Base-by-base conservation (phyloP, 176 grass and related monocot species). In the Elaeis guineensis region DNA sequence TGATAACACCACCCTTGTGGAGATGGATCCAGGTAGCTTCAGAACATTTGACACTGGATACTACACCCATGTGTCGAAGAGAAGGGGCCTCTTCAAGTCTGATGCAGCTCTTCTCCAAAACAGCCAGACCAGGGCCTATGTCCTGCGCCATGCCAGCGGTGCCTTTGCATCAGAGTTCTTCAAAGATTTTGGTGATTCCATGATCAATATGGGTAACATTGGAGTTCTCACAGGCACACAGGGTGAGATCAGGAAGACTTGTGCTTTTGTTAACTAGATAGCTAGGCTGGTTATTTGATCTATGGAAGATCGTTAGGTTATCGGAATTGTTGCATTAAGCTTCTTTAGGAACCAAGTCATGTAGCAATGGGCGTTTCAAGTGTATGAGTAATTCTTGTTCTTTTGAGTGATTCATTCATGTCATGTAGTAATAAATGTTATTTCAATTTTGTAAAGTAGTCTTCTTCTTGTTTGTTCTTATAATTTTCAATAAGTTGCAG, bases 11-110 rank as follows among this genome's bases (percentile, higher is more conserved):
- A 98, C 93, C 44, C 54, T 81, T 2, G 72, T 92, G 60, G 88
- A 92, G 73, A 98, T 98, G 93, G 88, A 98, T 32, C 93, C 93
- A 0, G 88, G 93, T 0, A 98, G 84, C 75, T 86, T 82, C 88
- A 80, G 6, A 54, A 89, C 88, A 30, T 98, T 98, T 66, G 88
- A 98, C 67, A 61, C 80, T 0, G 25, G 55, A 25, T 98, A 89
- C 77, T 98, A 21, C 79, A 72, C 30, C 26, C 44, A 74, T 28
- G 82, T 98, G 1, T 54, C 69, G 52, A 83, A 86, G 74, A 72
- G 76, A 8, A 69, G 88, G 63, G 88, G 84, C 1, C 63, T 88
- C 23, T 98, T 98, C 76, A 79, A 92, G 52, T 89, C 93, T n/a
- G 88, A 98, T 52, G 77, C 75, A 59, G 84, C 79, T 0, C 88